Evolutionary conservation across 2,329 filamentous ascomycete species (phyloP).

Genomic region (Neofusicoccum kwambonambiense): DNA sequence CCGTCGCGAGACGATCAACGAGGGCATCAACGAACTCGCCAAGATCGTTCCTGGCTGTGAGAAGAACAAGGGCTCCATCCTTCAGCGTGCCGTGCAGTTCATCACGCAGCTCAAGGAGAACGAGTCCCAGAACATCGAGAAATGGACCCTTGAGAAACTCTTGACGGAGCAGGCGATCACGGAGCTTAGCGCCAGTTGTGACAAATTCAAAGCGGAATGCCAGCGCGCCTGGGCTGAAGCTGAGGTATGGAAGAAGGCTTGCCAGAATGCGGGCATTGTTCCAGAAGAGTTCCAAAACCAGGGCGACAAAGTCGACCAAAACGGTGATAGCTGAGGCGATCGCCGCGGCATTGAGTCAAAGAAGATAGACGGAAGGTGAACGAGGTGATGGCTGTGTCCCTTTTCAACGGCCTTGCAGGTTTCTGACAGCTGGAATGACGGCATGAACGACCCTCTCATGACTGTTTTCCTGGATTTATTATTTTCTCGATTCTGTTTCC

Average conservation of each 20-base stretch:
- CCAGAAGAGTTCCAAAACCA: slow-evolving; percentile 42
- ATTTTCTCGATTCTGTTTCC: neutral
- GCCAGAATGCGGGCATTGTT: slow-evolving; percentile 40
- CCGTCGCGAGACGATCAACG: slow-evolving; percentile 95
- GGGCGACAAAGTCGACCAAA: slow-evolving; percentile 38
- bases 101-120: slow-evolving; percentile 94
- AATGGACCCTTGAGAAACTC: slow-evolving; percentile 89
- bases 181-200: slow-evolving; percentile 82
- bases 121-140: slow-evolving; percentile 88
- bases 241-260: slow-evolving; percentile 68
- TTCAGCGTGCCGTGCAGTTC: slow-evolving; percentile 90
- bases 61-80: slow-evolving; percentile 97
- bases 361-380: neutral
- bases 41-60: slow-evolving; percentile 98
- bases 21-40: slow-evolving; percentile 95
- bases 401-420: neutral
- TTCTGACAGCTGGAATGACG: neutral
- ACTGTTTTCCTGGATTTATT: slow-evolving; percentile 6
- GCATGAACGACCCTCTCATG: slow-evolving; percentile 15
- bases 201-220: slow-evolving; percentile 79
- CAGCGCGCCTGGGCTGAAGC: slow-evolving; percentile 75
- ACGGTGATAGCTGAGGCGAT: slow-evolving; percentile 32
- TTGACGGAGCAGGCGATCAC: slow-evolving; percentile 85
- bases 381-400: neutral
- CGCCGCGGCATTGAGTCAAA: neutral